Evolutionary conservation across 1,139 yeast genomes (phyloP), one percentile per base, ranked within the genome.

Genomic region (Spencermartinsiella ligniputridi): DNA sequence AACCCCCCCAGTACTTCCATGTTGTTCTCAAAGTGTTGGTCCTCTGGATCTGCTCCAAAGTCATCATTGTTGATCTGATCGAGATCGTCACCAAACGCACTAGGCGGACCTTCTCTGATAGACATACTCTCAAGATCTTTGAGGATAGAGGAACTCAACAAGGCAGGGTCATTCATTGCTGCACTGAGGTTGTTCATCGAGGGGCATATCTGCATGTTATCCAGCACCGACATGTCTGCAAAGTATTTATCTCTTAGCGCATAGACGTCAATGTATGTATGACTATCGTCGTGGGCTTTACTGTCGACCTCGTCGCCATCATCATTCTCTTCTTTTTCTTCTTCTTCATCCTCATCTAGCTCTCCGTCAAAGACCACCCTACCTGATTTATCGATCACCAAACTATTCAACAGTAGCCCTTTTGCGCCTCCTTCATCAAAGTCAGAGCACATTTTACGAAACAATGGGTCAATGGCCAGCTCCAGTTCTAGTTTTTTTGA

Each of bases 371-470:
- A 80, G 1, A 80, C 75, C n/a, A 83, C 78, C 44, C 84, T 62
- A 0, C 89, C 87, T 1, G 70, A 60, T 3, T 64, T 51, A 53
- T 81, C 85, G 16, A 81, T 73, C 44, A 69, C 70, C 45, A 90
- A 71, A 1, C 90, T 79, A 54, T 88, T 89, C 55, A 88, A 67
- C 41, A 90, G 67, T 46, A 90, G 68, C 43, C 95, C 85, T 57
- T 83, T 87, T 8, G 97, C 90, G 3, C 97, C 97, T 30, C 97
- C 96, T 66, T 90, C 96, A 62, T 90, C 97, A 58, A 89, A 90
- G 50, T 89, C 96, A 0, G 96, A 87, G 40, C 90, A 72, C 41
- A 95, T 90, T 57, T 88, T 88, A 51, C 87, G 83, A 65, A 90
- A 88, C 41, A 90, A 70, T 0, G 97, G 97, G 63, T 90, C 97